These are phyloP conservation scores for Arctium minus DNA, from an alignment of 129 eudicot genomes.

Conservation along the genomic window DNA sequence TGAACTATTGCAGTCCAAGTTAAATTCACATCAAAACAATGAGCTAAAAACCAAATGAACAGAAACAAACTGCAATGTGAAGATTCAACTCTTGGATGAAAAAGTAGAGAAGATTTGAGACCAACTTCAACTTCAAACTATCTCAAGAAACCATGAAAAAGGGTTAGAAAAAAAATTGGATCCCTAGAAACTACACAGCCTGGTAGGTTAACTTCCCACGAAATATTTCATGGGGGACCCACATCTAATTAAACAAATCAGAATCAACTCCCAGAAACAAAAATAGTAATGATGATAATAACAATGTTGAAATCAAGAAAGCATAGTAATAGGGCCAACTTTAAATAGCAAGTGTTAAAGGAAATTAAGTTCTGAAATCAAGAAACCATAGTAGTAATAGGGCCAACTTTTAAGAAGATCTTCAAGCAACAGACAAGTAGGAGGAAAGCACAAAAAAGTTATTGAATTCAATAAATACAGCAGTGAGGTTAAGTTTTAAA, in stretches of 20 bases:
- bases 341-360: neutral
- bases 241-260: conserved; percentile 13
- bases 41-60: neutral
- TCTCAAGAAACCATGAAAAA: conserved; percentile 4
- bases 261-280: conserved; percentile 10
- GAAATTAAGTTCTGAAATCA: neutral
- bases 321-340: neutral
- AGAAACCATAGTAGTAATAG: neutral
- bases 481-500: neutral
- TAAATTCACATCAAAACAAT: neutral
- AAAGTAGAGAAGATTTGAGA: neutral
- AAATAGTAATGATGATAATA: conserved; percentile 3
- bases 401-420: neutral
- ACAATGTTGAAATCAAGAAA: conserved; percentile 23
- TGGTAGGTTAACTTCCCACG: neutral
- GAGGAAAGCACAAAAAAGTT: neutral
- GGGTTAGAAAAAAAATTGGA: neutral
- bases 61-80: neutral
- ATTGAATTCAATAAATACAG: neutral
- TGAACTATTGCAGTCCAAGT: conserved; percentile 7
- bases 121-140: conserved; percentile 7
- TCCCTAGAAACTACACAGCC: neutral
- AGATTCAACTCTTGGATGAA: neutral
- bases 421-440: neutral
- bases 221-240: conserved; percentile 28